Evolutionary conservation across 495 filamentous ascomycete genomes (phyloP), one percentile per base, ranked within the genome.

Genomic region (Penicillium chermesinum): DNA sequence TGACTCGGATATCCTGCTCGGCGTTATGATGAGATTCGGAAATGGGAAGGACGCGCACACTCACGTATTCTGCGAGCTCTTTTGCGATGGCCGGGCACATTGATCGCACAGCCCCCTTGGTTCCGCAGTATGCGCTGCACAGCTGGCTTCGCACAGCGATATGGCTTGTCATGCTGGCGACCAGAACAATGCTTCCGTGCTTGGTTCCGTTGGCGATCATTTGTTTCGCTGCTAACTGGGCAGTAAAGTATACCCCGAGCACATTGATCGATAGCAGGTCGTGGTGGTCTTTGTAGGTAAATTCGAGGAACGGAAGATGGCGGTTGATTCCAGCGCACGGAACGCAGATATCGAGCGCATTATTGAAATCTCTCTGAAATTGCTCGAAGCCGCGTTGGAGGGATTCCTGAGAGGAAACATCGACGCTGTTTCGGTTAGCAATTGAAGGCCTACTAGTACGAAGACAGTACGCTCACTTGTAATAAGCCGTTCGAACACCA

Each of bases 81-180:
- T 84, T 91, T 79, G 50, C 70, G 59, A 66, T 85, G 66, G 20
- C 87, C 77, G 69, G 91, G 89, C 55, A 74, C 52, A 59, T 88
- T 69, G 53, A 80, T 70, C 1, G 81, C 67, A 67, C 91, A 72
- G 20, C 89, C 65, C 43, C 82, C 71, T 67, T 95, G 78, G 67
- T 90, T 80, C 49, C 89, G 82, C 70, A 72, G 33, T 77, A 76
- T 21, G 86, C 89, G 65, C 83, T 87, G 71, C 89, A 93, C 34
- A 91, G 62, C 14, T 94, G 79, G 55, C 88, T 86, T 44, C 63
- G 71, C 42, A 86, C 75, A 30, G 72, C 71, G 27, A 73, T 66
- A 42, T 71, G 63, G 38, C 71, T 72, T 2, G 72, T 70, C 59
- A 76, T 75, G 47, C 72, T 76, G 3, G 72, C 69, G 3, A 77